Base-by-base conservation (phyloP, 257 asterid genomes). In the Cordia subcordata region DNA sequence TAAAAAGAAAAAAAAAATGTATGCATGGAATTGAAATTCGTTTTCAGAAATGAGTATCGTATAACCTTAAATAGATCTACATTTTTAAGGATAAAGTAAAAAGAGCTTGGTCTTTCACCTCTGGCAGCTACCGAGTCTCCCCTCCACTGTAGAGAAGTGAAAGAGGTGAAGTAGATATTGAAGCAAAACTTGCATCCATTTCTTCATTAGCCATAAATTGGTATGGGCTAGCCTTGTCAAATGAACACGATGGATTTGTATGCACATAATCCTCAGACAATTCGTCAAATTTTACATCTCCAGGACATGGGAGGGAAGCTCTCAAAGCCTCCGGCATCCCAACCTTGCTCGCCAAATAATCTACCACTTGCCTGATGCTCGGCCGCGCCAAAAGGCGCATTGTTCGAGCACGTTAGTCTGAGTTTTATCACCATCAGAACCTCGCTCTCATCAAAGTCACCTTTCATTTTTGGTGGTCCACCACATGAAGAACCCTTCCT, bases 331-430 rank as follows among this genome's bases (percentile, higher is more conserved):
- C 81, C 12, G 94, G 94, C 46, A 76, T 17, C 1, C 65, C 73
- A 68, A 70, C 39, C 0, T 70, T 66, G 8, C 80, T 75, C 11
- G 76, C 81, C 67, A 84, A 67, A 54, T 68, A 79, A 62, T 72
- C 13, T 51, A 77, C 32, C 4, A 75, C 73, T 23, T 79, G 75
- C 18, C 79, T 67, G 86, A 77, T 81, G 1, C 69, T 61, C 4
- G 93, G 93, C 72, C 93, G 69, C 22, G 40, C 55, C 0, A 58
- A 62, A n/a, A 1, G 93, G 77, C 46, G 73, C 76, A 0, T 81
- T 58, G 46, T 77, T 74, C 15, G 71, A 77, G 51, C 95, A 86
- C 61, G 77, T 8, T 54, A 86, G 54, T 0, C 88, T 92, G 12
- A 84, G 75, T 38, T 76, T 82, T 55, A 83, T 49, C 13, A 76